These are phyloP conservation scores for Monilinia laxa DNA, from an alignment of 2,329 filamentous ascomycete species.

Conservation along the genomic window DNA sequence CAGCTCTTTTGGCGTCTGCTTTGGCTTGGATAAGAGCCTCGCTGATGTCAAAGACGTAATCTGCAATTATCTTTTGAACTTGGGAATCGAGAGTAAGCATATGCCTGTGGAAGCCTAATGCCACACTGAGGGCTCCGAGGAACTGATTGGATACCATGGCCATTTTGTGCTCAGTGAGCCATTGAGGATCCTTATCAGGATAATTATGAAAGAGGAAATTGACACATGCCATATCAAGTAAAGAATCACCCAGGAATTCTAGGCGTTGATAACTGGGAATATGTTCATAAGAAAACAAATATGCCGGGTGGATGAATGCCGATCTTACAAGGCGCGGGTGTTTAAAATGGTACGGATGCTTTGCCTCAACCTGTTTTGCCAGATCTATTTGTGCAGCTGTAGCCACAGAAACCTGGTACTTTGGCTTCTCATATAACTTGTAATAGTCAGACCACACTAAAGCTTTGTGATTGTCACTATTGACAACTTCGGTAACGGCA, in stretches of 20 bases:
- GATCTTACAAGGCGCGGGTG: slow-evolving; percentile 76
- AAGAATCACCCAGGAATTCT: slow-evolving; percentile 86
- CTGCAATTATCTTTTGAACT: slow-evolving; percentile 48
- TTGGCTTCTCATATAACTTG: slow-evolving; percentile 63
- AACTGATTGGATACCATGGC: slow-evolving; percentile 99
- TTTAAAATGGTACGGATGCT: slow-evolving; percentile 64
- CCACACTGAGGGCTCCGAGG: slow-evolving; percentile 75
- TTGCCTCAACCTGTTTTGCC: slow-evolving; percentile 59
- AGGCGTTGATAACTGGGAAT: slow-evolving; percentile 87
- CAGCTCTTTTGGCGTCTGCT: slow-evolving; percentile 40
- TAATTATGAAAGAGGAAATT: slow-evolving; percentile 77
- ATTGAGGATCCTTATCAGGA: slow-evolving; percentile 83
- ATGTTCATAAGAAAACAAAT: slow-evolving; percentile 70
- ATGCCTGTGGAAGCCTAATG: slow-evolving; percentile 74
- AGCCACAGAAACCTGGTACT: slow-evolving; percentile 63
- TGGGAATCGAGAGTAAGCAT: slow-evolving; percentile 55
- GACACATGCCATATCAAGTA: slow-evolving; percentile 83
- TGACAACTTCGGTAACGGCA: slow-evolving; percentile 68
- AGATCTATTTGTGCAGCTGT: slow-evolving; percentile 70
- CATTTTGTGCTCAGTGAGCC: slow-evolving; percentile 98
- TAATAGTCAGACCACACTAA: slow-evolving; percentile 71
- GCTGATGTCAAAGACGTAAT: slow-evolving; percentile 59
- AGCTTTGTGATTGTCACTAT: slow-evolving; percentile 68
- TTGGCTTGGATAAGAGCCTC: slow-evolving; percentile 49
- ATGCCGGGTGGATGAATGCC: slow-evolving; percentile 86